phyloP scores from a whole-genome alignment of 169 alveolate species.

The Perkinsus chesapeaki region DNA sequence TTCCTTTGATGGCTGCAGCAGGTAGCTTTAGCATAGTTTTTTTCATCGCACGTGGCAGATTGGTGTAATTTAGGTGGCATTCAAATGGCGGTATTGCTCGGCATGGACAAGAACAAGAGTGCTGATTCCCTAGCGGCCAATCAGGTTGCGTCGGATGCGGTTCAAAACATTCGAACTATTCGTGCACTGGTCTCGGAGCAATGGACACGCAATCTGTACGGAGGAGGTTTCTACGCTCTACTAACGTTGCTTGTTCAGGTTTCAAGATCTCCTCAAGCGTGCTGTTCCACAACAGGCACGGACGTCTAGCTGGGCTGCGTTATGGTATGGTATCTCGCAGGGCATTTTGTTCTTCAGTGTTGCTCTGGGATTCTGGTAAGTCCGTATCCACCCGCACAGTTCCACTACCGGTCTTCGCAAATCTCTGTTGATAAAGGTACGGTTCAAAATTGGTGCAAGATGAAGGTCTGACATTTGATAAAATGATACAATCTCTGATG shows the following conservation, averaged over 20 bases:
- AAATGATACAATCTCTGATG: slow-evolving; percentile 43
- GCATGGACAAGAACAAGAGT: not conserved
- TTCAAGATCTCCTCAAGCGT: not conserved
- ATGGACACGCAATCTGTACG: not conserved
- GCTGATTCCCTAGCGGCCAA: slow-evolving; percentile 40
- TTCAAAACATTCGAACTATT: slow-evolving; percentile 58
- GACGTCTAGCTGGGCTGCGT: slow-evolving; percentile 48
- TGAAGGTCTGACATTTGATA: slow-evolving; percentile 35
- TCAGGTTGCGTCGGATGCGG: slow-evolving; percentile 51
- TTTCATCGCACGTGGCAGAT: not conserved
- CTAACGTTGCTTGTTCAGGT: not conserved
- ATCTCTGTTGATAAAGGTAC: not conserved
- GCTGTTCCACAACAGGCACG: not conserved
- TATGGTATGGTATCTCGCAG: slow-evolving; percentile 53
- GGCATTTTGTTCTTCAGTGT: slow-evolving; percentile 41
- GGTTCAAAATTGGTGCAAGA: slow-evolving; percentile 44
- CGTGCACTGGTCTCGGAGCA: slow-evolving; percentile 51
- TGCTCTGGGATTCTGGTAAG: slow-evolving; percentile 37
- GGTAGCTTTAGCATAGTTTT: not conserved
- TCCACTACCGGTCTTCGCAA: no score
- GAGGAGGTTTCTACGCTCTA: not conserved
- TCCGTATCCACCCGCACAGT: no score
- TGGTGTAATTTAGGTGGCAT: not conserved
- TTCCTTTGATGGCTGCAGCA: slow-evolving; percentile 26
- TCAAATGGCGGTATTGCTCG: not conserved